Evolutionary conservation across 257 asterid genomes (phyloP), one percentile per base, ranked within the genome.

Genomic region (Solanum sejunctum): DNA sequence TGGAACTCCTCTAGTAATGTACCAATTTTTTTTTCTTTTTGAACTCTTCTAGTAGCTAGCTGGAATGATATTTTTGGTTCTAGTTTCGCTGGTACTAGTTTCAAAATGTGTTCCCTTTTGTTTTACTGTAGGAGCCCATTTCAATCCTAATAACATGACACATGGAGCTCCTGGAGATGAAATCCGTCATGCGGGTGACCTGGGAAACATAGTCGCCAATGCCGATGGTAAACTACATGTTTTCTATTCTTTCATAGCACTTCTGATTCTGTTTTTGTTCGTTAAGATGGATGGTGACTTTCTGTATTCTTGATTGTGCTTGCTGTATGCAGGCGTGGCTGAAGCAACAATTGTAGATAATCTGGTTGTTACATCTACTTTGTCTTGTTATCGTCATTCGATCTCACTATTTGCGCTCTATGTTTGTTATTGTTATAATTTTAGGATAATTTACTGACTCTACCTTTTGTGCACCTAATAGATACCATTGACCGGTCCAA

Each of bases 151-250:
- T 75, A 93, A 92, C 7, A 51, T 89, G 89, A 95, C 97, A 81
- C 99, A 95, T 66, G 99, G 99, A 90, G 95, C 98, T 89, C 99
- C 98, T 80, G 94, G 87, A 85, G 99, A 96, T 54, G 95, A 93
- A 84, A 86, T 91, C 70, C 98, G 99, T 78, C 99, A 95, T 92
- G 99, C 98, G 98, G 99, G 99, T 89, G 99, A 96, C 98, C 99
- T 96, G 99, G 99, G 99, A 96, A 96, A 96, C 98, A 95, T 96
- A 92, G 91, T 91, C 89, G 98, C 99, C 82, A 94, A 96, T 67
- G 93, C 95, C 57, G 93, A 93, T 3, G 99, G 99, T 96, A 95
- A 51, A 26, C 5, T 15, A 51, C 64, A 4, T 47, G 17, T 41
- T 39, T 49, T 72, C 52, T 20, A 17, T 69, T 79, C 63, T 11